Conservation (phyloP, 2,329 filamentous ascomycete genomes). For the Teratosphaeria zuluensis region DNA sequence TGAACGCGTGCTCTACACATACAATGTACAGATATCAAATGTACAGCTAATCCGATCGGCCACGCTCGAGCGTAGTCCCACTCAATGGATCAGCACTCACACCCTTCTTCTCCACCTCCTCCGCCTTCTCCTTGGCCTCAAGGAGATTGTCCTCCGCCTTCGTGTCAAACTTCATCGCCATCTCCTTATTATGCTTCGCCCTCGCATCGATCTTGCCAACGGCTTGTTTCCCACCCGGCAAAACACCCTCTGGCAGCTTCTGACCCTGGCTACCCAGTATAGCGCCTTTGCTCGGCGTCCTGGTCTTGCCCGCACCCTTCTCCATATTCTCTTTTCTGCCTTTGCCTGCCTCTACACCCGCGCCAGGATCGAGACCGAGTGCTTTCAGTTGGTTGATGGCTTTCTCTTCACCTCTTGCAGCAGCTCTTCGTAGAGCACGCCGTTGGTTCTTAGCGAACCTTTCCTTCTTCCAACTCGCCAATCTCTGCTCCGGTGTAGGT, state of each 20-base stretch:
- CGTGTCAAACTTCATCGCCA: slow-evolving; percentile 16
- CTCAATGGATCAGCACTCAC: slow-evolving; percentile 3
- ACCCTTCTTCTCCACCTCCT: slow-evolving; percentile 9
- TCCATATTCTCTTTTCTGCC: slow-evolving; percentile 18
- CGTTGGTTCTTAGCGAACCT: slow-evolving; percentile 47
- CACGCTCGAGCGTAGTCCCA: not conserved
- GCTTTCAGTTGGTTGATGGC: slow-evolving; percentile 18
- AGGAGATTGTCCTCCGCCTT: slow-evolving; percentile 18
- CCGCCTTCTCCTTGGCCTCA: slow-evolving; percentile 18
- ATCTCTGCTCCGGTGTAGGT: slow-evolving; percentile 53
- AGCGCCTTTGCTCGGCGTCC: slow-evolving; percentile 12
- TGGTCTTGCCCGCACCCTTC: slow-evolving; percentile 12
- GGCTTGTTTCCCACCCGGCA: slow-evolving; percentile 23
- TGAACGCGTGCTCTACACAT: not conserved
- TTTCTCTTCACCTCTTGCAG: slow-evolving; percentile 20
- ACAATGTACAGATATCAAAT: not conserved
- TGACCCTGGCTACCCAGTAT: slow-evolving; percentile 22
- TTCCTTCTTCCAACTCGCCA: slow-evolving; percentile 45
- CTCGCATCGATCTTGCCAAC: slow-evolving; percentile 21
- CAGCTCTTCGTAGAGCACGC: slow-evolving; percentile 17
- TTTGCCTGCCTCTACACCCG: slow-evolving; percentile 18
- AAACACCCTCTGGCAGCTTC: slow-evolving; percentile 23
- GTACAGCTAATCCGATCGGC: not conserved
- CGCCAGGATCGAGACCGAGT: slow-evolving; percentile 21
- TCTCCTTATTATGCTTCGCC: slow-evolving; percentile 19